A percentile compares a stretch with the other conserved stretches of the same genome.
Evolutionary conservation across 2,329 filamentous ascomycete genomes (phyloP).

Genomic region (Diplodia seriata): DNA sequence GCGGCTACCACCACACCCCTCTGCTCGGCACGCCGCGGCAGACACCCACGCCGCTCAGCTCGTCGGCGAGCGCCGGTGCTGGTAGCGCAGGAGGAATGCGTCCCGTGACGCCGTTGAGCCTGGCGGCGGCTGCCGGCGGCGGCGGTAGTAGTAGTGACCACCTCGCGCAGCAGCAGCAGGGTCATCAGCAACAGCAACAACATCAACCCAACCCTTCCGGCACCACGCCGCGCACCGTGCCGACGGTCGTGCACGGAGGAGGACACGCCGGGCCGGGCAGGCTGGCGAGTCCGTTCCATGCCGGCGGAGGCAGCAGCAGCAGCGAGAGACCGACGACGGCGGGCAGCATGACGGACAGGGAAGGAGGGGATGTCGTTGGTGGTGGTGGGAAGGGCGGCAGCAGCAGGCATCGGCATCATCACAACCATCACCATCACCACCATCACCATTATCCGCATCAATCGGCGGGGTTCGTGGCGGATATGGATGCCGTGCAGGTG

Average conservation of each 20-base stretch:
- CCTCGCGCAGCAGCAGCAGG: neutral
- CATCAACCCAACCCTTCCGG: neutral
- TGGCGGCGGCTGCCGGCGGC: neutral
- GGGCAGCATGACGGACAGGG: constrained; percentile 40
- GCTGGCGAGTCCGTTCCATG: constrained; percentile 42
- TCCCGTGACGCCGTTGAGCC: neutral
- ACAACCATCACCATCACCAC: no score
- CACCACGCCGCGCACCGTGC: constrained; percentile 40
- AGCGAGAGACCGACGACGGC: constrained; percentile 9
- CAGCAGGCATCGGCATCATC: neutral
- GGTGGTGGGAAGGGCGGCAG: neutral
- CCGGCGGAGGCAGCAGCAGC: constrained; percentile 35
- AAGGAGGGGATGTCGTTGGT: constrained; percentile 33
- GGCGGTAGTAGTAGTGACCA: neutral
- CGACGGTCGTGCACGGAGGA: constrained; percentile 34
- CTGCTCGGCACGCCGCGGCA: neutral
- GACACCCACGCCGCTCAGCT: constrained; percentile 9
- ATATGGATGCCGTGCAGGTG: constrained; percentile 9
- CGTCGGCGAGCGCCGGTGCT: neutral
- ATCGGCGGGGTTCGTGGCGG: constrained; percentile 26
- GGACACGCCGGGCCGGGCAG: constrained; percentile 4
- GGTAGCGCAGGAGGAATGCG: neutral
- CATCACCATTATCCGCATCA: no score
- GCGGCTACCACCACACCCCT: neutral
- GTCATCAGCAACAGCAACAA: neutral